Evolutionary conservation across 176 grass and related monocot species (phyloP), one percentile per base, ranked within the genome.

Genomic region (Lolium rigidum): DNA sequence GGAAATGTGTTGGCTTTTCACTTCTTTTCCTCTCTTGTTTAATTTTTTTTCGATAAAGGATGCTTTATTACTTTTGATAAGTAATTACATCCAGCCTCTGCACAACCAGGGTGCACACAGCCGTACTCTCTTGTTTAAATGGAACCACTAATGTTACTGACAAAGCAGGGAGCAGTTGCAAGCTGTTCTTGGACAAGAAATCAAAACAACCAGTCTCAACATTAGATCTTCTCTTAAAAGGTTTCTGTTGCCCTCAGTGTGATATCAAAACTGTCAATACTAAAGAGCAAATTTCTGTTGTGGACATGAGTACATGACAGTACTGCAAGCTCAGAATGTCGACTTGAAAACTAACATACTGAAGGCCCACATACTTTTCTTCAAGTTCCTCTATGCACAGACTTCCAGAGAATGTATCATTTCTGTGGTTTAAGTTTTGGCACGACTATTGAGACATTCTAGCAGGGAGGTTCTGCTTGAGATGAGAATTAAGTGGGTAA

Each of bases 1-100:
- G 83, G 41, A 98, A 85, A 98, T 87, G 48, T 73, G 81, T 94
- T 39, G 83, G 91, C 44, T 84, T 94, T 74, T 98, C 93, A 48
- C 90, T 98, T 90, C 93, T 93, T 74, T 98, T 92, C 84, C 84
- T 98, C 70, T 98, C 88, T 87, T 98, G 96, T 80, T 91, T 98
- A 86, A 90, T 93, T 92, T 90, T 77, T 16, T 86, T n/a, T n/a
- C n/a, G n/a, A n/a, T n/a, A n/a, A n/a, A n/a, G n/a, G n/a, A n/a
- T n/a, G n/a, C n/a, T n/a, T n/a, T n/a, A n/a, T n/a, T n/a, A n/a
- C n/a, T n/a, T n/a, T n/a, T n/a, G n/a, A n/a, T n/a, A n/a, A n/a
- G n/a, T n/a, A n/a, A n/a, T n/a, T n/a, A n/a, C n/a, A n/a, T n/a
- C n/a, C n/a, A n/a, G n/a, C n/a, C n/a, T n/a, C n/a, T n/a, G n/a